phyloP scores from a whole-genome alignment of 768 basidiomycete genomes.

The Tulasnella calospora region DNA sequence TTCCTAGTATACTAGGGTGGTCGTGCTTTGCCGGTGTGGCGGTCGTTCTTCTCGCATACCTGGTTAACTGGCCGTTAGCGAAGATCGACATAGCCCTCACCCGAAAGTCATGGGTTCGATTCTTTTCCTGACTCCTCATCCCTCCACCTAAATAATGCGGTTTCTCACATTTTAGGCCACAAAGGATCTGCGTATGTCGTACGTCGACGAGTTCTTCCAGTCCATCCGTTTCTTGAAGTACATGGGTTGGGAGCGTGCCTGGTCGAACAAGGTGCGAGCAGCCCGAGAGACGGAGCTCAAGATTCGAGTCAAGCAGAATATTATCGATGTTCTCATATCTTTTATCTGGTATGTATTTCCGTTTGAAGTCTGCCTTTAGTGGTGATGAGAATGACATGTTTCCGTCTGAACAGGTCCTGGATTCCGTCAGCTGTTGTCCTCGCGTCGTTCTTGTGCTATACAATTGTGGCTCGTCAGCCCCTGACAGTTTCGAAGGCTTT shows the following conservation, averaged over 20 bases:
- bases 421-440: slow-evolving; percentile 66
- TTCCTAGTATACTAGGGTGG: slow-evolving; percentile 65
- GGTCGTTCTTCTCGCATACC: slow-evolving; percentile 57
- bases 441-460: slow-evolving; percentile 58
- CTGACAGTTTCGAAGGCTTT: slow-evolving; percentile 78
- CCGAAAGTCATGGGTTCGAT: slow-evolving; percentile 40
- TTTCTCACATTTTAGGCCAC: slow-evolving; percentile 35
- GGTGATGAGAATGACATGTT: neutral
- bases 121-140: neutral
- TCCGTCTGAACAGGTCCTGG: slow-evolving; percentile 50
- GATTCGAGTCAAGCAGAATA: slow-evolving; percentile 62
- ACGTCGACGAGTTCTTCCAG: slow-evolving; percentile 72
- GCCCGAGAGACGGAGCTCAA: slow-evolving; percentile 59
- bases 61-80: slow-evolving; percentile 47
- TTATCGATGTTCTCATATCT: slow-evolving; percentile 22
- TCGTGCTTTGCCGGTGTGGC: slow-evolving; percentile 66
- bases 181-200: slow-evolving; percentile 61
- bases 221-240: slow-evolving; percentile 69
- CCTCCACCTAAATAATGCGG: neutral
- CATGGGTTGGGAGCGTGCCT: slow-evolving; percentile 68
- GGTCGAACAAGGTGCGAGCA: slow-evolving; percentile 51
- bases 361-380: neutral
- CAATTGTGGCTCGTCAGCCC: slow-evolving; percentile 56
- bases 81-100: slow-evolving; percentile 53
- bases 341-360: slow-evolving; percentile 57